Base-by-base conservation (phyloP, 2,329 filamentous ascomycete genomes). In the Fusarium torreyae region DNA sequence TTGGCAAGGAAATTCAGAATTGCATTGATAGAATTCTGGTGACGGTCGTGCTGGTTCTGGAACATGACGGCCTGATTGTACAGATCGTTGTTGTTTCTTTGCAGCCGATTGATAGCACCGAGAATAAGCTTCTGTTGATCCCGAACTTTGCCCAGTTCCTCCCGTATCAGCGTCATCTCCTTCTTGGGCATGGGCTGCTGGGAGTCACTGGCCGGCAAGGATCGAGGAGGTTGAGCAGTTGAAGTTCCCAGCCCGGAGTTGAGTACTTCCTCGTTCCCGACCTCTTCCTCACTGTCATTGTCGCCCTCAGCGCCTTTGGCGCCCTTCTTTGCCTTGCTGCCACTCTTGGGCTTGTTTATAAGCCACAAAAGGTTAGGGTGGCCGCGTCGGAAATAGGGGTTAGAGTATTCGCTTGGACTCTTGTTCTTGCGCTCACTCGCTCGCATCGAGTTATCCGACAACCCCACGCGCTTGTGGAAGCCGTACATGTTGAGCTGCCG, bases 21-120 rank as follows among this genome's bases (percentile, higher is more conserved):
- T n/a, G 95, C 95, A 76, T 98, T 98, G 80, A 99, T 98, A 1
- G 95, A 98, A 77, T 95, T 97, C 77, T 99, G 96, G 76, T 99
- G 96, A n/a, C 96, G 91, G 72, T 95, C 94, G 76, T 98, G 95
- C 77, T 97, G 89, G 62, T 89, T 92, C 79, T 98, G 94, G 77
- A 98, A 98, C 60, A 92, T 90, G 44, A 92, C 87, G 0, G 95
- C 94, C 79, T 98, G 94, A 57, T 92, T 91, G 75, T 94, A 97
- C 31, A 98, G 87, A 66, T 95, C 90, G 65, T 94, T 90, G 76
- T 98, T 96, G 74, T 98, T 94, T 63, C 92, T 88, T 57, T 94
- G 91, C 61, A 98, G 83, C 57, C 92, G 89, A 54, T 86, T 88
- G 71, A 99, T 94, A 66, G 95, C 93, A 40, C 87, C 89, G 17